These are phyloP conservation scores for Cylindrotheca fusiformis DNA, from an alignment of 108 stramenopile genomes.

Conservation along the genomic window DNA sequence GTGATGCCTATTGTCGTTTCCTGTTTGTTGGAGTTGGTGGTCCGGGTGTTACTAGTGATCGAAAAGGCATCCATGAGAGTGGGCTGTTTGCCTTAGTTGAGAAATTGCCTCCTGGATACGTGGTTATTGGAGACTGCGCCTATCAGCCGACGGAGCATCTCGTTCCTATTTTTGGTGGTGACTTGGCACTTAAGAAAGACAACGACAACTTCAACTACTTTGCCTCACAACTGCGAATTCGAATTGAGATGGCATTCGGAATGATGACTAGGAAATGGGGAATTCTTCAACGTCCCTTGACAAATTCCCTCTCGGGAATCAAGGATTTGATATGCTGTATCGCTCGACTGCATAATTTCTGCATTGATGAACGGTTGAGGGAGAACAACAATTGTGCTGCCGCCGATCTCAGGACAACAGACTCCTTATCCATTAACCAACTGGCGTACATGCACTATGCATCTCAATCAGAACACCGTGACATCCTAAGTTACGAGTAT, in stretches of 20 bases:
- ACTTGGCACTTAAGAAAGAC: background rate
- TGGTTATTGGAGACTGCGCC: background rate
- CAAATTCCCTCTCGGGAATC: background rate
- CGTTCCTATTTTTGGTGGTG: background rate
- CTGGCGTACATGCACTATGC: too few relatives aligned
- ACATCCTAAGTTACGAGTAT: too few relatives aligned
- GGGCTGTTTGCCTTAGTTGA: background rate
- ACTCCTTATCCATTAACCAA: too few relatives aligned
- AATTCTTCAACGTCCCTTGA: slow-evolving; percentile 8
- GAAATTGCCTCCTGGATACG: background rate
- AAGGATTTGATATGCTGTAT: background rate
- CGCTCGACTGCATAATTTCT: slow-evolving; percentile 20
- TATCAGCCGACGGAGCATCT: background rate
- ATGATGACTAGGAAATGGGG: slow-evolving; percentile 15
- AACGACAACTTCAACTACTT: slow-evolving; percentile 3
- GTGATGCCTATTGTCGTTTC: slow-evolving; percentile 19
- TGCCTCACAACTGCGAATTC: slow-evolving; percentile 17
- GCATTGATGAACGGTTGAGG: slow-evolving; percentile 23
- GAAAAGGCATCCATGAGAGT: background rate
- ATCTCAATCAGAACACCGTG: too few relatives aligned
- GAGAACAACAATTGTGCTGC: too few relatives aligned
- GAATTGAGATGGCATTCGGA: slow-evolving; percentile 32
- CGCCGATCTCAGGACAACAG: too few relatives aligned
- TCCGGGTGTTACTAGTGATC: slow-evolving; percentile 16
- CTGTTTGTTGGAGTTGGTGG: slow-evolving; percentile 16